Evolutionary conservation across 345 rosid species (phyloP), one percentile per base, ranked within the genome.

Genomic region (Lepidium aucheri): DNA sequence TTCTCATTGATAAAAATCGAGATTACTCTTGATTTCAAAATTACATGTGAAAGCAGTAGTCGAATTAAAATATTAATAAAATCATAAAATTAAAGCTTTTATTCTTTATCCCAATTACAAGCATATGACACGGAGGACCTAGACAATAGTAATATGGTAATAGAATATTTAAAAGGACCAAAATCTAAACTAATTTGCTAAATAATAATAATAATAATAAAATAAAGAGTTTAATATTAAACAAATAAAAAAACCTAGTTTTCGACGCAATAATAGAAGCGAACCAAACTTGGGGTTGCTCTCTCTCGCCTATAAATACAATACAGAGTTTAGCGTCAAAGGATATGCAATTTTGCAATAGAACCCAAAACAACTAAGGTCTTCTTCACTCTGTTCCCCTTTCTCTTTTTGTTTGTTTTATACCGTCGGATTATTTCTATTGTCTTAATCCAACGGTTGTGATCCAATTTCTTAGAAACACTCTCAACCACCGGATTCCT

Each of bases 401-500:
- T 49, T 28, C 18, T 38, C 49, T 4, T 41, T 30, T n/a, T n/a
- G n/a, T n/a, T n/a, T n/a, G n/a, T n/a, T 20, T 20, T 20, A 20
- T 4, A 26, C 67, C 71, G 76, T 73, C 71, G n/a, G 76, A 73
- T 73, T 65, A 34, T 28, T 18, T 33, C 54, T 9, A 3, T 26
- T 18, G 43, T 59, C 42, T 58, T 42, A 65, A 65, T 65, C 76
- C 72, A 65, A 73, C 76, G 76, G 72, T 43, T 20, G 40, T 22
- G 53, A 73, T 73, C 55, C 54, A 41, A 65, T 73, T 58, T 8
- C 34, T 57, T 53, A 1, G 30, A 35, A 47, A n/a, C 53, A 34
- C 51, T 62, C 63, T 72, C 72, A 65, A 65, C 71, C 76, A 65
- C 76, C 76, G 41, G 76, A 73, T 73, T 65, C 54, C 45, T 38